phyloP scores from a whole-genome alignment of 192 early-diverging fungal genomes.

The Helicostylum pulchrum region DNA sequence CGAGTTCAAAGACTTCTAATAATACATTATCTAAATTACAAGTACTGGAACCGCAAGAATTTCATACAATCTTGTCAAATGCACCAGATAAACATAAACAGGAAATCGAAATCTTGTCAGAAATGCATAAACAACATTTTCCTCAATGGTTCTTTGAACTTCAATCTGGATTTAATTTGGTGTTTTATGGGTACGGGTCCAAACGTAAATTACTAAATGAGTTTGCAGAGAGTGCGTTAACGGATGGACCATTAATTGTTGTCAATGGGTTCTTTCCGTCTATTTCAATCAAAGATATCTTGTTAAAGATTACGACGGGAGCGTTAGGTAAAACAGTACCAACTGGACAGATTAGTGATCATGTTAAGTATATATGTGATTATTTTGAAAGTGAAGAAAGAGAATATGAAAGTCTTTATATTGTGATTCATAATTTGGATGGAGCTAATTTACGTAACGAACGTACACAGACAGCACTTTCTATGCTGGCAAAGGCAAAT shows the following conservation, averaged over 20 bases:
- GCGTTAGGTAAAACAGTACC: conserved; percentile 38
- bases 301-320: conserved; percentile 56
- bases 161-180: conserved; percentile 75
- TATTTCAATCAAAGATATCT: conserved; percentile 65
- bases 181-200: conserved; percentile 93
- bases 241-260: conserved; percentile 63
- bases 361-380: conserved; percentile 58
- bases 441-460: conserved; percentile 70
- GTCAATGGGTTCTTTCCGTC: conserved; percentile 87
- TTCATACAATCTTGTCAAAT: conserved; percentile 48
- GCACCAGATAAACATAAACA: conserved; percentile 57
- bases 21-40: conserved; percentile 84
- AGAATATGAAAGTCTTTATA: conserved; percentile 51
- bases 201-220: conserved; percentile 77
- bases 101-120: conserved; percentile 53
- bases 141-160: conserved; percentile 90
- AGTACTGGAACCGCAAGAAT: conserved; percentile 68
- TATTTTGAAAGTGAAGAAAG: conserved; percentile 59
- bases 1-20: conserved; percentile 68
- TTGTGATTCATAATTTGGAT: conserved; percentile 91
- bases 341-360: conserved; percentile 57
- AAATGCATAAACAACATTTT: conserved; percentile 63
- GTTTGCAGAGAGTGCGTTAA: conserved; percentile 60
- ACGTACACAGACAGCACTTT: conserved; percentile 62
- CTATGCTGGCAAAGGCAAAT: conserved; percentile 61